phyloP scores from a whole-genome alignment of 352 stramenopile species.

The Aphanomyces cochlioides region DNA sequence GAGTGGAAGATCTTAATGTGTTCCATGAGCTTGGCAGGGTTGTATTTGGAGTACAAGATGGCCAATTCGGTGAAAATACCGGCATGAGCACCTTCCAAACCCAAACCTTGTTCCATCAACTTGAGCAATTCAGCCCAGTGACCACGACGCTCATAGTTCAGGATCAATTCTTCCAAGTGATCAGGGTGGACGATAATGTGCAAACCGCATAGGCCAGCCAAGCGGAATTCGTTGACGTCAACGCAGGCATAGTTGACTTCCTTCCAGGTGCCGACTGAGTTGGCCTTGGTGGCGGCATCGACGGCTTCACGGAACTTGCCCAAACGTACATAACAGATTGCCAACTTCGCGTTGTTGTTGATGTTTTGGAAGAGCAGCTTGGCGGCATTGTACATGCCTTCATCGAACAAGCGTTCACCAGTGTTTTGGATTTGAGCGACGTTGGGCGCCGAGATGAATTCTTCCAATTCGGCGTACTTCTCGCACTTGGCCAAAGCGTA shows the following conservation, averaged over 20 bases:
- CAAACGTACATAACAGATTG: constrained; percentile 98
- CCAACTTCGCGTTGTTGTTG: constrained; percentile 99
- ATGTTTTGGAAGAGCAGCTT: constrained; percentile 99
- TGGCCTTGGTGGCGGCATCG: constrained; percentile 98
- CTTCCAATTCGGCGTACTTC: constrained; percentile 97
- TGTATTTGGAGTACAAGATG: constrained; percentile 99
- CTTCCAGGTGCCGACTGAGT: constrained; percentile 99
- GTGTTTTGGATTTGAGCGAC: constrained; percentile 99
- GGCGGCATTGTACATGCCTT: constrained; percentile 98
- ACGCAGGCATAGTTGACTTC: constrained; percentile 99
- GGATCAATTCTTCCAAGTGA: constrained; percentile 99
- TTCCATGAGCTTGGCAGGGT: constrained; percentile 99
- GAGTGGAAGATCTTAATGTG: constrained; percentile 99
- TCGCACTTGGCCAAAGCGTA: constrained; percentile 99
- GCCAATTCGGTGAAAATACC: constrained; percentile 99
- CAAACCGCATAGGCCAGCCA: constrained; percentile 96
- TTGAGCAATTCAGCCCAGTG: constrained; percentile 96
- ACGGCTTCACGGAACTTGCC: constrained; percentile 99
- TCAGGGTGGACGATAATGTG: constrained; percentile 99
- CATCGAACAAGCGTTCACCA: constrained; percentile 96
- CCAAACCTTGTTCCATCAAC: constrained; percentile 98
- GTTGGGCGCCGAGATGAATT: constrained; percentile 99
- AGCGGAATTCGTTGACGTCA: constrained; percentile 96
- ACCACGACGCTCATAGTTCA: constrained; percentile 98
- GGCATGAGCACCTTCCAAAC: constrained; percentile 97